Base-by-base conservation (phyloP, 1,284 basidiomycete genomes). In the Abortiporus biennis region DNA sequence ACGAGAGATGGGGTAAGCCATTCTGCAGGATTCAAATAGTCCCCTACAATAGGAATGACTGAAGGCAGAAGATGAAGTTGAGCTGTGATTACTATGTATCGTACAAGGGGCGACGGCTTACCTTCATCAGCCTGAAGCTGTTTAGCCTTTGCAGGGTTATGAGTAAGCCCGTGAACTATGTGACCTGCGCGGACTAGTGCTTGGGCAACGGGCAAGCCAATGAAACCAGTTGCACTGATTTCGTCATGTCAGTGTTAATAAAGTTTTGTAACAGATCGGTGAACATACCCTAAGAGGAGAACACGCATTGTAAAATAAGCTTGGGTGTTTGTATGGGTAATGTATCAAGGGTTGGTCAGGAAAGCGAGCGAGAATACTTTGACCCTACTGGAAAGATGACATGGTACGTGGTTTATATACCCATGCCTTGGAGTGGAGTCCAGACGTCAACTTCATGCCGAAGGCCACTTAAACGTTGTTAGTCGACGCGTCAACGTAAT, bases 101-200 rank as follows among this genome's bases (percentile, higher is more conserved):
- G 2, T 20, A 21, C 21, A 24, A 27, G 32, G 8, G n/a, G n/a
- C n/a, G 31, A 20, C 15, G 6, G 57, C 62, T 44, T 38, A 68
- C 67, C 71, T 57, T 76, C 74, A 51, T 72, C 65, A 11, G 61
- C 60, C 2, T 62, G 60, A 1, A 76, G 62, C 34, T 53, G 46
- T 39, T 66, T 64, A 1, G 60, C 64, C 43, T 68, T 68, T 9
- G 47, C 53, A 4, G 62, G 59, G 3, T 62, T 65, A 24, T 74
- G 67, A 0, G 71, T 71, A 8, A 65, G 58, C 15, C 74, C 74
- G 43, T 71, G 73, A 3, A 76, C 74, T 22, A 67, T 62, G 47
- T 78, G 73, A 0, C 75, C 75, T 0, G 66, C 68, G 15, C 74
- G 67, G 4, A 65, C 58, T 35, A 74, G 62, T 0, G 74, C 74